Evolutionary conservation across 2,329 filamentous ascomycete species (phyloP).

Genomic region (Cytospora paraplurivora): DNA sequence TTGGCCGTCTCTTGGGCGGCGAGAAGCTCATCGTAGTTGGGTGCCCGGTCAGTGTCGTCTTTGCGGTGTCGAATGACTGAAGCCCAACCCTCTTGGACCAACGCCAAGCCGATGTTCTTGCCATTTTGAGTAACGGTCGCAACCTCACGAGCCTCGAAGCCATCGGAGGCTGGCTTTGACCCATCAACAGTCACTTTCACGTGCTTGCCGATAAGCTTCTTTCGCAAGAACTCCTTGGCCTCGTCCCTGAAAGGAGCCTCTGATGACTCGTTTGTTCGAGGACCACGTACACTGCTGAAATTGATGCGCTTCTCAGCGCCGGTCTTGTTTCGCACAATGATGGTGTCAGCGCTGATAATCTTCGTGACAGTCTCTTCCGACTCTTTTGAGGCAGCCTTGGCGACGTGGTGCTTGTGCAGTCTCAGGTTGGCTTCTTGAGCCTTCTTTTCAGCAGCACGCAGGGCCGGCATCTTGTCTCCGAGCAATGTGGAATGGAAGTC

Average conservation of each 20-base stretch:
- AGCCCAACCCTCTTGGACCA: constrained; percentile 92
- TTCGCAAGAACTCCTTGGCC: constrained; percentile 93
- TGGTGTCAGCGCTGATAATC: constrained; percentile 84
- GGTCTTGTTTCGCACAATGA: constrained; percentile 82
- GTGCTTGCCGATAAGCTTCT: constrained; percentile 94
- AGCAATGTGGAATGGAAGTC: constrained; percentile 95
- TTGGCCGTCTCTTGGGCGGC: constrained; percentile 81
- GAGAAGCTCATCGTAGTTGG: constrained; percentile 89
- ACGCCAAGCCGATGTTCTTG: constrained; percentile 80
- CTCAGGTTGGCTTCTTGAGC: constrained; percentile 78
- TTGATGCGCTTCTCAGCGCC: constrained; percentile 88
- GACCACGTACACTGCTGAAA: constrained; percentile 89
- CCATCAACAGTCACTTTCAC: constrained; percentile 88
- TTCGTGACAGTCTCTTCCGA: constrained; percentile 83
- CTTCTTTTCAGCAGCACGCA: constrained; percentile 83
- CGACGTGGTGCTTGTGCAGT: constrained; percentile 79
- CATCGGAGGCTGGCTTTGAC: constrained; percentile 84
- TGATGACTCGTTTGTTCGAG: constrained; percentile 82
- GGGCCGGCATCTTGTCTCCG: constrained; percentile 80
- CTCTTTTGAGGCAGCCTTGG: constrained; percentile 66
- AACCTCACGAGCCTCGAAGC: constrained; percentile 93
- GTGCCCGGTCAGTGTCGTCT: constrained; percentile 90
- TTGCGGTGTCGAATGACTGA: constrained; percentile 94
- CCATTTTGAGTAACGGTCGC: constrained; percentile 81
- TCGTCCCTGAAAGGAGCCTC: constrained; percentile 89